phyloP scores from a whole-genome alignment of 2,329 filamentous ascomycete genomes.

The Fusarium camptoceras region DNA sequence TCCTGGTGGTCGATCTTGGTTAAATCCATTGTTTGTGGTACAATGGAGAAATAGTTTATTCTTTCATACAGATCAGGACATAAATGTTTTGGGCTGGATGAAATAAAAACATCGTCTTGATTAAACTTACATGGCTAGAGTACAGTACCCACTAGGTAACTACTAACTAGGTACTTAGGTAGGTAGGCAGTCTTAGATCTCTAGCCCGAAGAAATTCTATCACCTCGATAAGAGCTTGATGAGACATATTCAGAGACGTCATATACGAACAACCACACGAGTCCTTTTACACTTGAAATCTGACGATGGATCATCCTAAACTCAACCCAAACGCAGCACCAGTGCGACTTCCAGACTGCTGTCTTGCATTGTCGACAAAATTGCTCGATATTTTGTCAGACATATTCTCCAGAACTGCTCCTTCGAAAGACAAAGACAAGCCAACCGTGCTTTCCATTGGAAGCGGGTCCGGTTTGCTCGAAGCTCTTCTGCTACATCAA shows the following conservation, averaged over 20 bases:
- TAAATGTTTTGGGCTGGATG: background rate
- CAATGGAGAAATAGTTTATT: background rate
- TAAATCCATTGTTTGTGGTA: background rate
- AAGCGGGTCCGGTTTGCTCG: slow-evolving; percentile 49
- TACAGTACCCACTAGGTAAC: background rate
- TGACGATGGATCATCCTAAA: slow-evolving; percentile 31
- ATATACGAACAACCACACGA: background rate
- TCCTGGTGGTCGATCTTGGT: background rate
- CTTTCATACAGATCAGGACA: background rate
- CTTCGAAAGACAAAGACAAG: background rate
- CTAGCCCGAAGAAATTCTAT: background rate
- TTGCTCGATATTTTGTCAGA: slow-evolving; percentile 37
- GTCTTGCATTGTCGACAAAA: slow-evolving; percentile 46
- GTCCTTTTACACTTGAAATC: background rate
- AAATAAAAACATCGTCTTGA: no score
- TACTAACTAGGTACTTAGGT: no score
- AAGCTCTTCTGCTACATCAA: slow-evolving; percentile 32
- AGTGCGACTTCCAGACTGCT: slow-evolving; percentile 46
- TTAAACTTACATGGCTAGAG: background rate
- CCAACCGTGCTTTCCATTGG: slow-evolving; percentile 47
- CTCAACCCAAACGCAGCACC: slow-evolving; percentile 27
- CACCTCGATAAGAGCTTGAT: background rate
- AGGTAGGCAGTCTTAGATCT: background rate
- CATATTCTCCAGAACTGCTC: slow-evolving; percentile 4
- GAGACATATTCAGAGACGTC: background rate